Evolutionary conservation across 306 rosid genomes (phyloP).

Genomic region (Gillenia trifoliata): DNA sequence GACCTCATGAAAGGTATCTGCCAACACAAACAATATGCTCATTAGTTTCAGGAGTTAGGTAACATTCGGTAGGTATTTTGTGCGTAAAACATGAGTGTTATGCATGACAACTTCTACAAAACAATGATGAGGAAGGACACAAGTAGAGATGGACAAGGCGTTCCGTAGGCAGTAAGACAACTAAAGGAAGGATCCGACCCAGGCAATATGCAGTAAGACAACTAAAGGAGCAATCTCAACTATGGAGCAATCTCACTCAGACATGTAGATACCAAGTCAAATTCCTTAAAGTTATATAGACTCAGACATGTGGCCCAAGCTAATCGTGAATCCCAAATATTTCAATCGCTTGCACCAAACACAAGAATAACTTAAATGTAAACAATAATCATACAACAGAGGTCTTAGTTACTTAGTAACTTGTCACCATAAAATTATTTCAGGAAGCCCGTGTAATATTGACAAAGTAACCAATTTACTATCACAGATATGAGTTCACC

Average conservation of each 20-base stretch:
- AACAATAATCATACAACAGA: neutral
- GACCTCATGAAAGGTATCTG: constrained; percentile 90
- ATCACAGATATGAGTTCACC: neutral
- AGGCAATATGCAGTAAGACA: neutral
- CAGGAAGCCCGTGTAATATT: neutral
- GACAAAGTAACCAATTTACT: neutral
- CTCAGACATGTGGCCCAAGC: neutral
- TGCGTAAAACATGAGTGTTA: neutral
- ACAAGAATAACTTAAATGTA: neutral
- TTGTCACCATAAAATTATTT: neutral
- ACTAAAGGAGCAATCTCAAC: neutral
- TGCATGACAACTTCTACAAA: neutral
- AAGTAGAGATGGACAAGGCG: neutral
- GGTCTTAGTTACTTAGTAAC: neutral
- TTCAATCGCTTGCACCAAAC: neutral
- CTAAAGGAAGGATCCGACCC: neutral
- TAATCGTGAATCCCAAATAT: neutral
- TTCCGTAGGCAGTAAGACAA: neutral
- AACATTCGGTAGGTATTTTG: neutral
- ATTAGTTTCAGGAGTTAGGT: neutral
- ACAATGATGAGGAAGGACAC: constrained; percentile 1
- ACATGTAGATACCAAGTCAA: neutral
- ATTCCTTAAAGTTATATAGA: neutral
- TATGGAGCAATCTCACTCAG: neutral
- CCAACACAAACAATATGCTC: constrained; percentile 14